A percentile compares a stretch with the other conserved stretches of the same genome.
Conservation (phyloP, 257 asterid species). For the Nicotiana benthamiana region DNA sequence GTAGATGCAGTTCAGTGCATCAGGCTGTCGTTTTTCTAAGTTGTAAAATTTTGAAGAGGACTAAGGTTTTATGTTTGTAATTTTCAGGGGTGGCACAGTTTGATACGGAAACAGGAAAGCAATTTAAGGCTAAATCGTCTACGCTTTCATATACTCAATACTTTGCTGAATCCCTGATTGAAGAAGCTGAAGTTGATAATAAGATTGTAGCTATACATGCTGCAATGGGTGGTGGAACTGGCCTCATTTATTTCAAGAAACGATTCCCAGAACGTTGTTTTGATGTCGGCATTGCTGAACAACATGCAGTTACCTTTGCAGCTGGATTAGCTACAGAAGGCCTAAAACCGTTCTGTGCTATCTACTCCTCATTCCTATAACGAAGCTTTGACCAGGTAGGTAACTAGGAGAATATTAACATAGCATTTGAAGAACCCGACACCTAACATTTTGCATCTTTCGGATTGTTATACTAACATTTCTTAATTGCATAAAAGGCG, state of each 20-base stretch:
- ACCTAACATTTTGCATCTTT: background rate
- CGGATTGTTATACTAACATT: background rate
- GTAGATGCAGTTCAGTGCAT: too few relatives aligned
- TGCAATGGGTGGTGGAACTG: slow-evolving; percentile 92
- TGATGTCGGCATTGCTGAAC: slow-evolving; percentile 84
- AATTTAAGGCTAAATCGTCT: slow-evolving; percentile 36
- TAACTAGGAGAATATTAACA: background rate
- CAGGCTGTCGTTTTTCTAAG: too few relatives aligned
- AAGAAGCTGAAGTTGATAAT: slow-evolving; percentile 61
- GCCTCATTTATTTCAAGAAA: slow-evolving; percentile 61
- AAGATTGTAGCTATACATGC: slow-evolving; percentile 69
- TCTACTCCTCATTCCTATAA: slow-evolving; percentile 66
- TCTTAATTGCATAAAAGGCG: slow-evolving; percentile 28
- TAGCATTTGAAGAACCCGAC: background rate
- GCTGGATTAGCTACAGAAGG: slow-evolving; percentile 84
- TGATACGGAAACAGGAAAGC: slow-evolving; percentile 72
- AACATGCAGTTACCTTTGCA: slow-evolving; percentile 80
- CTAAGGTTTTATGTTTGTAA: background rate
- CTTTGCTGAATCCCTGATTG: slow-evolving; percentile 67
- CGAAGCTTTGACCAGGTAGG: slow-evolving; percentile 86
- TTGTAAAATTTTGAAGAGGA: background rate
- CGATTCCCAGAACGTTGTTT: slow-evolving; percentile 59
- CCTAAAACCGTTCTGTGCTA: slow-evolving; percentile 78
- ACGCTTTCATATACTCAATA: slow-evolving; percentile 67
- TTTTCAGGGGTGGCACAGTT: slow-evolving; percentile 65